Evolutionary conservation across 805 yeast species (phyloP).

Genomic region (Starmerella bombicola): DNA sequence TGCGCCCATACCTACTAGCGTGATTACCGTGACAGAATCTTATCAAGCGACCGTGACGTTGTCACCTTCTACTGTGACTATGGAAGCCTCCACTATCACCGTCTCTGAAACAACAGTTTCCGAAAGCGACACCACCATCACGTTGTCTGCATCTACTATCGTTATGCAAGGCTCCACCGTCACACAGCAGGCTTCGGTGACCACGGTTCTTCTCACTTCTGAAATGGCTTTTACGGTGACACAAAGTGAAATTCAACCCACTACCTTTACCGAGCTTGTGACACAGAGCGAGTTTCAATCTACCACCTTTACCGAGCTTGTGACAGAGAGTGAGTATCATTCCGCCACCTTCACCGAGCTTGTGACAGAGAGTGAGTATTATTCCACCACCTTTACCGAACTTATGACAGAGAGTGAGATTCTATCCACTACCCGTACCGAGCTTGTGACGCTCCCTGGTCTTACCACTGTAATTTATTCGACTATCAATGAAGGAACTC

Average conservation of each 20-base stretch:
- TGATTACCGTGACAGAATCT: not conserved
- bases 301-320: no score
- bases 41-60: not conserved
- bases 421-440: no score
- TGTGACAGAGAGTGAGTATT: no score
- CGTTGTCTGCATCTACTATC: constrained; percentile 3
- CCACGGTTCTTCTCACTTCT: not conserved
- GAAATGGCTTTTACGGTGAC: constrained; percentile 1
- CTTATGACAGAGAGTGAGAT: no score
- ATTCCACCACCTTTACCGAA: no score
- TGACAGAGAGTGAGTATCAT: no score
- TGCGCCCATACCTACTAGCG: constrained; percentile 8
- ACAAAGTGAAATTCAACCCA: not conserved
- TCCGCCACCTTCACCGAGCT: no score
- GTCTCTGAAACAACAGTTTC: constrained; percentile 7
- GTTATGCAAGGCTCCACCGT: not conserved
- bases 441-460: constrained; percentile 6
- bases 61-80: constrained; percentile 1
- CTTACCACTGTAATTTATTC: constrained; percentile 10
- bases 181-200: no score
- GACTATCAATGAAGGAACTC: constrained; percentile 10
- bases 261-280: no score
- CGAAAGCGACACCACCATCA: constrained; percentile 6
- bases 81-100: constrained; percentile 4
- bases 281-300: no score